Base-by-base conservation (phyloP, 306 rosid species). In the Calophaca sinica region DNA sequence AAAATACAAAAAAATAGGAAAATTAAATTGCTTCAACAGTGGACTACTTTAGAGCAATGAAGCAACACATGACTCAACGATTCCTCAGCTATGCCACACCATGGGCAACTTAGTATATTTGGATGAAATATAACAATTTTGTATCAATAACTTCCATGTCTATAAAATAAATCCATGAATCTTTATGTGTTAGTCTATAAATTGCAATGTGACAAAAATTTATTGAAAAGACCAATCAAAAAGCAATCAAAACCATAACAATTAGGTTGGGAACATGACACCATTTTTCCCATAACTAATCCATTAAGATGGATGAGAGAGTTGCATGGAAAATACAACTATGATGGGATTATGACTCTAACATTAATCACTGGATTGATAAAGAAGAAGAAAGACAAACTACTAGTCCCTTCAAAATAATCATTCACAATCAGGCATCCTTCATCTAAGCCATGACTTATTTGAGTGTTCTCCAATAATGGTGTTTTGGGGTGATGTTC, bases 151-250 rank as follows among this genome's bases (percentile, higher is more conserved):
- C 15, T 54, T 70, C 64, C 26, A 70, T 3, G 7, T 70, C 75
- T 1, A 3, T 2, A 26, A 71, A 71, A 11, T 35, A 1, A 48
- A n/a, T 3, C 31, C 6, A 20, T 13, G 35, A 14, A 15, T 46
- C 57, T n/a, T 66, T 10, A 10, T 69, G 10, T 35, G 50, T 2
- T 7, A 9, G 36, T 15, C 14, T 36, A 52, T 26, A 70, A 70
- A 51, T 33, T 70, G 62, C 20, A 70, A 70, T 36, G 60, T 70
- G 62, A 35, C 15, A 51, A 46, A 2, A 29, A 35, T 20, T 50
- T 49, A 51, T 0, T 5, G 4, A 51, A 2, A 6, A 50, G 49
- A 33, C 61, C 33, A 1, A 14, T 48, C 58, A 51, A 36, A 15
- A 4, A 32, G 32, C 73, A 68, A 49, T 49, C 13, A 6, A 31